A percentile compares a stretch with the other conserved stretches of the same genome.
These are phyloP conservation scores for Vitis cinerea DNA, from an alignment of 164 flowering plant species.

Conservation along the genomic window DNA sequence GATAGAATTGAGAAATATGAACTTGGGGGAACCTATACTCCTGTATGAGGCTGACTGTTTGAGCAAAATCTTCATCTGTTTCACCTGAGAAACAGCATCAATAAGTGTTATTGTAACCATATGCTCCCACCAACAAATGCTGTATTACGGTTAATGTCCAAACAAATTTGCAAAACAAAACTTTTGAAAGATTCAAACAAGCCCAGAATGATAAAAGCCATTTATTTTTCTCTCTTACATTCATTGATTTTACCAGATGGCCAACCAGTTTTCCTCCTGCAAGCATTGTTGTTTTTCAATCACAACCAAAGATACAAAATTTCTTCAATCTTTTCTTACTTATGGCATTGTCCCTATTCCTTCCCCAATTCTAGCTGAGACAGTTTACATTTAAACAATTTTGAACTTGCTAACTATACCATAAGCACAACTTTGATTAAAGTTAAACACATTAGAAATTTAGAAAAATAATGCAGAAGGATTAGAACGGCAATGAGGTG, in stretches of 20 bases:
- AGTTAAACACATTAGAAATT: neutral
- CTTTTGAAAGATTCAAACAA: neutral
- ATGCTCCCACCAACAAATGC: neutral
- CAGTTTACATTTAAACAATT: no score
- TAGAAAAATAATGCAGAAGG: neutral
- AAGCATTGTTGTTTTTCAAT: neutral
- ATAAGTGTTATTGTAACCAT: neutral
- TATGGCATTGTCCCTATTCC: neutral
- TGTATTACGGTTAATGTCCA: neutral
- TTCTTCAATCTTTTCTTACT: neutral
- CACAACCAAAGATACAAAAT: neutral
- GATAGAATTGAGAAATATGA: constrained; percentile 98
- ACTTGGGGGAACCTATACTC: constrained; percentile 91
- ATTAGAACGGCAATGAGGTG: neutral
- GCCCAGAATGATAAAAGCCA: neutral
- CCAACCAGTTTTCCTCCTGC: neutral
- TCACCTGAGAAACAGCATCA: constrained; percentile 66
- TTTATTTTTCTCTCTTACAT: neutral
- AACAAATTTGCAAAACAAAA: neutral
- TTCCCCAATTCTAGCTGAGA: no score
- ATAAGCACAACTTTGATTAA: no score
- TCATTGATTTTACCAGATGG: no score
- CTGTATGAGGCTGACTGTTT: constrained; percentile 69
- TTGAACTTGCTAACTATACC: no score
- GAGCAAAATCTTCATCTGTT: constrained; percentile 91